Conservation (phyloP, 2,329 filamentous ascomycete genomes). For the Ophiognomonia clavigignenti-juglandacearum region DNA sequence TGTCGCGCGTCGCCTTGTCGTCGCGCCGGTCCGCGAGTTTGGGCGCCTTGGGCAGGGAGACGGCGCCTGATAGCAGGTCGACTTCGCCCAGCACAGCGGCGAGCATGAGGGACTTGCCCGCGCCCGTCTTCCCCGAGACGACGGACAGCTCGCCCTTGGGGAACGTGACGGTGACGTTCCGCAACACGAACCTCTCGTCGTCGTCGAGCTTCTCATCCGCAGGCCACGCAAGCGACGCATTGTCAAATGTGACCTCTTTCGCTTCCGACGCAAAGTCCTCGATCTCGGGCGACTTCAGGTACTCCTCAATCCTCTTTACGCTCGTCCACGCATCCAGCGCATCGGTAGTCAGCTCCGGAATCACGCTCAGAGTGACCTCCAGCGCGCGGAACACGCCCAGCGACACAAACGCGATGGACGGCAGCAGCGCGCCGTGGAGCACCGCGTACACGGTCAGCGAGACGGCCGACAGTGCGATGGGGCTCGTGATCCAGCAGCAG, state of each 20-base stretch:
- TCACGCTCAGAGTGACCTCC: slow-evolving; percentile 63
- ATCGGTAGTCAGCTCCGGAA: slow-evolving; percentile 70
- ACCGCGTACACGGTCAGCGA: slow-evolving; percentile 65
- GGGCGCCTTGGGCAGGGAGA: slow-evolving; percentile 51
- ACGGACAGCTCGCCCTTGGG: slow-evolving; percentile 66
- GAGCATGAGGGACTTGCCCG: slow-evolving; percentile 72
- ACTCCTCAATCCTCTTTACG: slow-evolving; percentile 65
- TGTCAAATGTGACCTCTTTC: slow-evolving; percentile 58
- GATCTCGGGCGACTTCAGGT: slow-evolving; percentile 64
- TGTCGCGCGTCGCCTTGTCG: slow-evolving; percentile 51
- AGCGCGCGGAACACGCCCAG: slow-evolving; percentile 71
- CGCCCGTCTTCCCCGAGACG: slow-evolving; percentile 72
- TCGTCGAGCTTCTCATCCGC: slow-evolving; percentile 55
- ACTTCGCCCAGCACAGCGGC: slow-evolving; percentile 71
- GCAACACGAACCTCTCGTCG: slow-evolving; percentile 59
- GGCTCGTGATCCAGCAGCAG: slow-evolving; percentile 67
- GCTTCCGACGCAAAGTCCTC: slow-evolving; percentile 48
- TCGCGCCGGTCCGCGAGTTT: slow-evolving; percentile 53
- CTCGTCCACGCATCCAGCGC: slow-evolving; percentile 71
- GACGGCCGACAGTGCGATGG: slow-evolving; percentile 67
- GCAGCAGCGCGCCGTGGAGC: slow-evolving; percentile 56
- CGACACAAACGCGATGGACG: slow-evolving; percentile 75
- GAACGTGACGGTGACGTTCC: slow-evolving; percentile 61
- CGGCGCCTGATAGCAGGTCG: slow-evolving; percentile 59
- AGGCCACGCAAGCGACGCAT: slow-evolving; percentile 71